Conservation (phyloP, 768 basidiomycete genomes). For the Amanita fuliginea region DNA sequence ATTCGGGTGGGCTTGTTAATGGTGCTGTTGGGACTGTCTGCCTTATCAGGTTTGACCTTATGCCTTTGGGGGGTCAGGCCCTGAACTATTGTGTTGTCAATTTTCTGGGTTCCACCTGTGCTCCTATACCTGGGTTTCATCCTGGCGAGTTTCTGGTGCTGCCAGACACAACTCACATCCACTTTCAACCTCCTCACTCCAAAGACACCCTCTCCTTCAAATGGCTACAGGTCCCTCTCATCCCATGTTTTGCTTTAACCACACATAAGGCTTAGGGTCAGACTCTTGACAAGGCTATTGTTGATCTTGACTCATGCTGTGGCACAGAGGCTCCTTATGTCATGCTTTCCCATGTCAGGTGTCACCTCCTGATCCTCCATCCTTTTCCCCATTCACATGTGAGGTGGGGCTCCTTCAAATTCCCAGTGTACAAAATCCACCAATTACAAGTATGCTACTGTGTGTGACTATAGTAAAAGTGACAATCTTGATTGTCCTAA, state of each 20-base stretch:
- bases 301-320: conserved; percentile 20
- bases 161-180: background rate
- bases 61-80: background rate
- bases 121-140: background rate
- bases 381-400: no score
- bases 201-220: conserved; percentile 11
- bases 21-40: conserved; percentile 17
- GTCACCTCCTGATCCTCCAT: conserved; percentile 2
- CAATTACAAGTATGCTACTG: no score
- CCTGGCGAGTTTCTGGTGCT: background rate
- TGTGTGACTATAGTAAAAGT: no score
- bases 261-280: conserved; percentile 30
- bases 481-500: no score
- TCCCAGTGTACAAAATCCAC: no score
- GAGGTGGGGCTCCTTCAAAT: no score
- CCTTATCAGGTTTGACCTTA: conserved; percentile 1
- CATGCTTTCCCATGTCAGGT: conserved; percentile 25
- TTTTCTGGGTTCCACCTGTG: background rate
- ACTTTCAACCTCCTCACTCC: conserved; percentile 7
- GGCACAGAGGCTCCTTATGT: conserved; percentile 28
- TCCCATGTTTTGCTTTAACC: conserved; percentile 28
- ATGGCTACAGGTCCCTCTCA: conserved; percentile 22
- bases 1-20: conserved; percentile 26
- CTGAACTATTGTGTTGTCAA: background rate
- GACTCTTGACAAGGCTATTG: conserved; percentile 17